Evolutionary conservation across 2,329 filamentous ascomycete genomes (phyloP).

Genomic region (Phialophora tarda): DNA sequence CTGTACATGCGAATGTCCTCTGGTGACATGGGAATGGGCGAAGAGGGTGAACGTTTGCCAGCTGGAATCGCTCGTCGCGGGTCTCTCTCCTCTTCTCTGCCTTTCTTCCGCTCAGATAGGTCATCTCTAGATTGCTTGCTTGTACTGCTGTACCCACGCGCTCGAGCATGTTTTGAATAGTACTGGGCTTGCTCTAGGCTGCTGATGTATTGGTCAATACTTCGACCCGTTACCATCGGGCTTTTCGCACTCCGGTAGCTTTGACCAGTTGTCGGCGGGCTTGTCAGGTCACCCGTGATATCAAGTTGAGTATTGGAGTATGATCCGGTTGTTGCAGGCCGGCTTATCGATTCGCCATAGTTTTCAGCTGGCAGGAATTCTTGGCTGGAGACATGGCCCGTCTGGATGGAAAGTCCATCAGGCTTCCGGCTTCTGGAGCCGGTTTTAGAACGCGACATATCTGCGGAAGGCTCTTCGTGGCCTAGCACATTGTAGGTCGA

Average conservation of each 20-base stretch:
- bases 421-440: constrained; percentile 79
- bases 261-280: constrained; percentile 48
- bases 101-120: constrained; percentile 57
- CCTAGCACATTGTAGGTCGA: constrained; percentile 18
- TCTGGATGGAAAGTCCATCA: constrained; percentile 71
- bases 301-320: constrained; percentile 40
- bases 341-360: constrained; percentile 37
- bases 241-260: constrained; percentile 59
- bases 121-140: constrained; percentile 36
- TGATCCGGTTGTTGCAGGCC: constrained; percentile 42
- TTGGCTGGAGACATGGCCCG: constrained; percentile 59
- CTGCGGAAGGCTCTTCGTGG: constrained; percentile 57
- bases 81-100: constrained; percentile 68
- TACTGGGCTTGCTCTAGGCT: constrained; percentile 79
- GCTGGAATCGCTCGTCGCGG: constrained; percentile 72
- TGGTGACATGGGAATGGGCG: constrained; percentile 91
- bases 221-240: constrained; percentile 66
- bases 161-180: constrained; percentile 61
- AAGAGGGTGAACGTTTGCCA: constrained; percentile 85
- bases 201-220: constrained; percentile 82
- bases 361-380: constrained; percentile 47
- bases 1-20: constrained; percentile 68
- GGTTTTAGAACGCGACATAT: constrained; percentile 60
- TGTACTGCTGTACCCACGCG: constrained; percentile 50
- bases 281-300: constrained; percentile 41